Evolutionary conservation across 2,329 filamentous ascomycete species (phyloP).

Genomic region (Macrophomina pseudophaseolina): DNA sequence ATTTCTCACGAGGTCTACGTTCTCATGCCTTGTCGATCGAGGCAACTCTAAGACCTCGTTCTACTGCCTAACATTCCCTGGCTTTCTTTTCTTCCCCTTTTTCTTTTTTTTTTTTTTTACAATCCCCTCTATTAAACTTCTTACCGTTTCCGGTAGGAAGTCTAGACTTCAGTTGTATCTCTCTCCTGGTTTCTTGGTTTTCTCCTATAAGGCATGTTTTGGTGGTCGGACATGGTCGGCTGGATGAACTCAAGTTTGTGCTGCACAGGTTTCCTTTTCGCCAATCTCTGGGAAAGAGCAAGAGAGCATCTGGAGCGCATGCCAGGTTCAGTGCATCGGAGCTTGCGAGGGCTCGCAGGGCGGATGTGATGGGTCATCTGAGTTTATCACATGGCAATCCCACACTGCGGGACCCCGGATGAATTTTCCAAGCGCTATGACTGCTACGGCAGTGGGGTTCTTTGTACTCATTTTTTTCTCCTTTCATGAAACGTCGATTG

Average conservation of each 20-base stretch:
- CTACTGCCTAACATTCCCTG: neutral
- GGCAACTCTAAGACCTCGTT: constrained; percentile 13
- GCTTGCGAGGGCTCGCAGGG: neutral
- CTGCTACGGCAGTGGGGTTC: neutral
- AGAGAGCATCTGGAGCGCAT: neutral
- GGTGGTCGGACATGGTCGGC: neutral
- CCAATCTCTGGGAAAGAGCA: neutral
- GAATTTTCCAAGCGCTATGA: neutral
- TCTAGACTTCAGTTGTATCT: too few species aligned
- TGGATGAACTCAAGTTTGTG: neutral
- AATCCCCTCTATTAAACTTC: too few species aligned
- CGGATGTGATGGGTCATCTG: neutral
- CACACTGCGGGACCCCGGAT: too few species aligned
- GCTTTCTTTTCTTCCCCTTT: neutral
- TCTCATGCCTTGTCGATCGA: constrained; percentile 20
- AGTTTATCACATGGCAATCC: neutral
- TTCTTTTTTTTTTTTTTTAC: neutral
- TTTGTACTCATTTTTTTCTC: neutral
- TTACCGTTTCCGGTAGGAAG: too few species aligned
- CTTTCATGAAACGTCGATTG: neutral
- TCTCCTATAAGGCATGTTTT: neutral
- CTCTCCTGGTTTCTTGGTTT: neutral
- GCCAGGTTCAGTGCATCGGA: neutral
- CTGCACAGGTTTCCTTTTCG: neutral
- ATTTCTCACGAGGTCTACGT: constrained; percentile 16